These are phyloP conservation scores for Arthrinium phaeospermum DNA, from an alignment of 2,329 filamentous ascomycete species.

Conservation along the genomic window DNA sequence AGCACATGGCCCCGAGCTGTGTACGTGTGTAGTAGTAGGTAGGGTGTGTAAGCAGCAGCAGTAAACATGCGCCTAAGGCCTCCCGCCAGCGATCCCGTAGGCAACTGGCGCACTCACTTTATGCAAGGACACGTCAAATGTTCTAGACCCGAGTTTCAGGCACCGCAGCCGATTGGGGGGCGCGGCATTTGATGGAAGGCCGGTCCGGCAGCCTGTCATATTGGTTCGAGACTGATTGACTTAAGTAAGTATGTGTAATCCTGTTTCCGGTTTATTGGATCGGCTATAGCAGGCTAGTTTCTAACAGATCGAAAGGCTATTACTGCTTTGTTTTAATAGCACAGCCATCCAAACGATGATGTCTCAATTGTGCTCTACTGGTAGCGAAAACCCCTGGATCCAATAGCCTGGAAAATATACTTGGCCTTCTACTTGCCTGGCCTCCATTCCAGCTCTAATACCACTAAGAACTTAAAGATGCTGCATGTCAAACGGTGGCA, in stretches of 20 bases:
- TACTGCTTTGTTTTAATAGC: no score
- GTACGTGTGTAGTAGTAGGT: neutral
- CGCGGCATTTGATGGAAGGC: neutral
- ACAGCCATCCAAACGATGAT: no score
- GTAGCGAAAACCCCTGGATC: no score
- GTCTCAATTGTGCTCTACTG: no score
- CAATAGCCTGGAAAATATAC: no score
- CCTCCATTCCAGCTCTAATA: no score
- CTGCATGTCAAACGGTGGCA: neutral
- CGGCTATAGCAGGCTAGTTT: neutral
- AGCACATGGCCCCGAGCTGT: neutral
- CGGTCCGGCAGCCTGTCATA: neutral
- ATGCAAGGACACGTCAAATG: constrained; percentile 13
- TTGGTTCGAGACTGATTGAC: neutral
- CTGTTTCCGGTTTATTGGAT: neutral
- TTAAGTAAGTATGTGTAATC: neutral
- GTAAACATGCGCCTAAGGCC: neutral
- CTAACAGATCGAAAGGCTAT: neutral
- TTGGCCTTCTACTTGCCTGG: no score
- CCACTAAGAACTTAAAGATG: neutral
- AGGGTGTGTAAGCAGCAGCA: constrained; percentile 7
- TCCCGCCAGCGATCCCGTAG: neutral
- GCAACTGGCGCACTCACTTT: neutral
- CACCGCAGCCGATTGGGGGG: neutral
- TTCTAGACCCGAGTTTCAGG: constrained; percentile 15